These are phyloP conservation scores for Botrytis cinerea DNA, from an alignment of 2,329 filamentous ascomycete species.

Conservation along the genomic window DNA sequence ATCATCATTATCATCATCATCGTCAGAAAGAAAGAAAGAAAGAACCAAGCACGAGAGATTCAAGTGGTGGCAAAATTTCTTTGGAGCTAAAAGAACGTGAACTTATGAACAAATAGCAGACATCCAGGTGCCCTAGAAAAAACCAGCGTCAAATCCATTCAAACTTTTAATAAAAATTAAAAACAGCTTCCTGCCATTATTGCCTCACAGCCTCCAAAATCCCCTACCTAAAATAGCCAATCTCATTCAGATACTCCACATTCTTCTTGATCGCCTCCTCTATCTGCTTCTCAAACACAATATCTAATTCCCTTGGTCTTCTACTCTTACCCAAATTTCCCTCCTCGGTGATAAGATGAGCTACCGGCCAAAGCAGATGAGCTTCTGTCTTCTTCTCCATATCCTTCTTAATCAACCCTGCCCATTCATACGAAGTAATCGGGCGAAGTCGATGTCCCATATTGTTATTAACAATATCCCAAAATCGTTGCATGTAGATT, in stretches of 20 bases:
- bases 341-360: slow-evolving; percentile 13
- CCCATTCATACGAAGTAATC: not conserved
- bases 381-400: slow-evolving; percentile 9
- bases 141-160: not conserved
- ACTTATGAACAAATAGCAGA: not conserved
- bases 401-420: not conserved
- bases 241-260: slow-evolving; percentile 16
- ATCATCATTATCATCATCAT: not conserved
- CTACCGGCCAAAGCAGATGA: slow-evolving; percentile 13
- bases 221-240: slow-evolving; percentile 4
- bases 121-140: not conserved
- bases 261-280: slow-evolving; percentile 16
- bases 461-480: slow-evolving; percentile 7
- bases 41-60: not conserved
- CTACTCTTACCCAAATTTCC: slow-evolving; percentile 12
- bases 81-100: too few relatives aligned
- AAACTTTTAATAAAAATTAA: not conserved
- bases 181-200: not conserved
- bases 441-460: not conserved
- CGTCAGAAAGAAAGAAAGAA: not conserved
- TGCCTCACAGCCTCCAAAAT: not conserved
- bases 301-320: not conserved
- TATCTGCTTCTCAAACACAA: not conserved
- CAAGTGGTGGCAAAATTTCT: not conserved
- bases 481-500: slow-evolving; percentile 1